phyloP scores from a whole-genome alignment of 2,329 filamentous ascomycete genomes.

The Sclerotiophoma versabilis region DNA sequence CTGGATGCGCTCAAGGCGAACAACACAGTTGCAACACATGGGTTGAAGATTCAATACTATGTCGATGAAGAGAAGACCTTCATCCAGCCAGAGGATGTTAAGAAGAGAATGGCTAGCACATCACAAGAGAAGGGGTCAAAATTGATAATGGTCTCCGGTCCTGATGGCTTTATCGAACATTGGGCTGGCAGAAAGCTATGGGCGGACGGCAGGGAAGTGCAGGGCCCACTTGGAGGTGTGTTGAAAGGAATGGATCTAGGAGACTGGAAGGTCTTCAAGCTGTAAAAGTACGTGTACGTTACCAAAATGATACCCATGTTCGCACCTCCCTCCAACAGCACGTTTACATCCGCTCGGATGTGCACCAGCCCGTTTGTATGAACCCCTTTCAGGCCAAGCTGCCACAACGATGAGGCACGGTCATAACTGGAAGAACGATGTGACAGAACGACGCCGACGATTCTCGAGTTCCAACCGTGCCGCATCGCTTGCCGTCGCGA shows the following conservation, averaged over 20 bases:
- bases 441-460: neutral
- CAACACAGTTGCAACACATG: slow-evolving; percentile 21
- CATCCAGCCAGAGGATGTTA: slow-evolving; percentile 59
- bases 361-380: neutral
- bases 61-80: slow-evolving; percentile 79
- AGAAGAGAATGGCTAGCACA: slow-evolving; percentile 28
- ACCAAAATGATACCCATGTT: slow-evolving; percentile 16
- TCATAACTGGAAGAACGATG: neutral
- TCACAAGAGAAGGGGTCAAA: slow-evolving; percentile 58
- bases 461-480: neutral
- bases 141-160: slow-evolving; percentile 85
- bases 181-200: slow-evolving; percentile 84
- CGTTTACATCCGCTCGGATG: neutral
- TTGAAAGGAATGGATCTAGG: slow-evolving; percentile 66
- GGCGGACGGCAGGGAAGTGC: slow-evolving; percentile 73
- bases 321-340: neutral
- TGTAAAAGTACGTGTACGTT: slow-evolving; percentile 49
- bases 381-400: neutral
- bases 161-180: slow-evolving; percentile 84
- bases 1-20: slow-evolving; percentile 66
- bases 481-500: neutral
- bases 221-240: slow-evolving; percentile 76
- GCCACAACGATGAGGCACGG: neutral
- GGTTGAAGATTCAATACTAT: slow-evolving; percentile 70
- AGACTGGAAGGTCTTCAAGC: slow-evolving; percentile 66